Evolutionary conservation across 2,329 filamentous ascomycete genomes (phyloP), one percentile per base, ranked within the genome.

Genomic region (Capronia americana): DNA sequence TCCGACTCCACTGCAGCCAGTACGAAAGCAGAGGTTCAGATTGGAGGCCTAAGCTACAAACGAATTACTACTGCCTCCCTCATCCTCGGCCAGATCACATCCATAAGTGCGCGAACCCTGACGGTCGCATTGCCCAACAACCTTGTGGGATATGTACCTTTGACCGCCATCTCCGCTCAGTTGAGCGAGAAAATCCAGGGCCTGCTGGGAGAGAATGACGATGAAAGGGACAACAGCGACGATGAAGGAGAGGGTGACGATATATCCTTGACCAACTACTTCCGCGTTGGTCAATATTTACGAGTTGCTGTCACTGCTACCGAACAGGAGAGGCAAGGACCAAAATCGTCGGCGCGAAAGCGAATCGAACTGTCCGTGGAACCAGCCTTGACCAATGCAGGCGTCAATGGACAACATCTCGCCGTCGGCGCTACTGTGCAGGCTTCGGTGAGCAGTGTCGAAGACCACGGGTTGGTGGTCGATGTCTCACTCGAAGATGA

Each of bases 401-500:
- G 91, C 1, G 82, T 99, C 24, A 83, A 86, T 3, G 85, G 87
- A 71, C 87, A 90, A 48, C 92, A 92, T 73, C 79, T 97, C 10
- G 88, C 95, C 10, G 79, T 85, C 48, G 90, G 96, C 74, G 85
- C 84, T 70, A 93, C 91, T 54, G 82, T 98, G 23, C 96, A 98
- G 85, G 94, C 93, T 1, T 90, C 93, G 0, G 89, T 99, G 28
- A 80, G 86, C 58, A 99, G 94, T 78, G 90, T 96, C n/a, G 94
- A 99, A 78, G 96, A 99, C 73, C 93, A 97, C 75, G 95, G 95
- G 68, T 86, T 95, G 65, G 87, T 98, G 63, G 97, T 99, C 92
- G 92, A 97, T 72, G 80, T 98, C 44, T 92, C 92, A 20, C 82
- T 98, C 6, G 83, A 88, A 41, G 87, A 88, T 61, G 80, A 84